Conservation (phyloP, 2,329 filamentous ascomycete species). For the Cylindrodendrum hubeiense region DNA sequence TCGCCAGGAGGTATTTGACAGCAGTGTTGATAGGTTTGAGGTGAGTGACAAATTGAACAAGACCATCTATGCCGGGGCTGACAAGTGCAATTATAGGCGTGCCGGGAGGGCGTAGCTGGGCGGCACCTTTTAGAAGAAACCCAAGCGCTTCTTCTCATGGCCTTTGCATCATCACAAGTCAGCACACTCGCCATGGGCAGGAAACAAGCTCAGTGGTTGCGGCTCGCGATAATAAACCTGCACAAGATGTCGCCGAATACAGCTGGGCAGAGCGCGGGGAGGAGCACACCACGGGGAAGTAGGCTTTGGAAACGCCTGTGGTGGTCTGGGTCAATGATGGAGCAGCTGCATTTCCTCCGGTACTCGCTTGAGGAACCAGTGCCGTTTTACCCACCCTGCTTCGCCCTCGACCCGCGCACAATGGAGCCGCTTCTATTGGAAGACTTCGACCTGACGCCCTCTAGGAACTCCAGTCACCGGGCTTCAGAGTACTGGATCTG, state of each 20-base stretch:
- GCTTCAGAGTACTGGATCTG: background rate
- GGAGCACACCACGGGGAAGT: background rate
- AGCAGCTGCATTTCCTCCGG: background rate
- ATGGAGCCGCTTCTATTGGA: background rate
- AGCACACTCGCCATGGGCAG: background rate
- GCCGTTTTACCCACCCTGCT: background rate
- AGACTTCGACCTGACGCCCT: background rate
- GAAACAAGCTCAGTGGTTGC: background rate
- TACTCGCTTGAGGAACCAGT: background rate
- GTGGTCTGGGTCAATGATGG: background rate
- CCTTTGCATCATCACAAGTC: background rate
- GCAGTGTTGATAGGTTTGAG: background rate
- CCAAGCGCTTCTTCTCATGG: background rate
- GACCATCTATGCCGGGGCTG: background rate
- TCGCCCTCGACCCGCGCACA: background rate
- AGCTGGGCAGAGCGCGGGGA: background rate
- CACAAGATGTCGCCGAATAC: background rate
- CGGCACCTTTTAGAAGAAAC: background rate
- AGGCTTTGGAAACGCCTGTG: background rate
- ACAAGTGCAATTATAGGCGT: background rate
- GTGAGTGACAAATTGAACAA: background rate
- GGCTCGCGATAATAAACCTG: background rate
- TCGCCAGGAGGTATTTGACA: background rate
- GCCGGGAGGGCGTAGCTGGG: background rate
- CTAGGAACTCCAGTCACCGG: background rate